Evolutionary conservation across 106 monocot genomes (phyloP).

Genomic region (Dendrobium officinale): DNA sequence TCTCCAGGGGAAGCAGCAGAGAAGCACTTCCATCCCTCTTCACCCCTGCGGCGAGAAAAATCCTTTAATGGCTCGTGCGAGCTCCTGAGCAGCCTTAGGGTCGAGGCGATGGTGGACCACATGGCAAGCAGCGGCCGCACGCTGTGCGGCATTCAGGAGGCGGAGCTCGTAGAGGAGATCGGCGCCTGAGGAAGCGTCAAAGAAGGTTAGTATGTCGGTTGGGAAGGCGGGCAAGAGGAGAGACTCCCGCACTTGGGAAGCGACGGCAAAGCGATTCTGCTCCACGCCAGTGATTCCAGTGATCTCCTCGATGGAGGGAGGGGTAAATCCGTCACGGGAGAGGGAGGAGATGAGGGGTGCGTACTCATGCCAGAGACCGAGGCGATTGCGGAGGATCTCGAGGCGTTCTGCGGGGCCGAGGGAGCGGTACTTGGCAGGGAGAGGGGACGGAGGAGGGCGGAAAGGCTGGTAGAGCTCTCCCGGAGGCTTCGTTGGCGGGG

Average conservation of each 20-base stretch:
- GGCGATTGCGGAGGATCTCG: conserved; percentile 74
- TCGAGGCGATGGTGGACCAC: conserved; percentile 34
- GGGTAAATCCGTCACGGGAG: conserved; percentile 64
- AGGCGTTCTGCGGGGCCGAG: conserved; percentile 47
- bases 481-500: conserved; percentile 37
- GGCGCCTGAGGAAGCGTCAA: conserved; percentile 52
- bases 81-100: conserved; percentile 45
- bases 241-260: conserved; percentile 72
- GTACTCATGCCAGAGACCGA: conserved; percentile 93
- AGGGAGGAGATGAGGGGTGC: conserved; percentile 72
- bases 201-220: conserved; percentile 42
- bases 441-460: conserved; percentile 75
- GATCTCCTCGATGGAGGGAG: conserved; percentile 76
- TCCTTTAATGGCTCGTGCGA: conserved; percentile 69
- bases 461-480: conserved; percentile 81
- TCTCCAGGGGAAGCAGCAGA: conserved; percentile 47
- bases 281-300: conserved; percentile 84
- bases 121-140: conserved; percentile 37
- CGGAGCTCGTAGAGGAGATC: conserved; percentile 90
- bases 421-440: conserved; percentile 48
- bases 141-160: conserved; percentile 54
- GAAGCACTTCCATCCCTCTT: conserved; percentile 67
- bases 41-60: conserved; percentile 61
- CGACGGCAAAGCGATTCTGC: conserved; percentile 77
- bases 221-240: conserved; percentile 40